These are phyloP conservation scores for Candida chauliodis DNA, from an alignment of 805 yeast genomes.

Conservation along the genomic window DNA sequence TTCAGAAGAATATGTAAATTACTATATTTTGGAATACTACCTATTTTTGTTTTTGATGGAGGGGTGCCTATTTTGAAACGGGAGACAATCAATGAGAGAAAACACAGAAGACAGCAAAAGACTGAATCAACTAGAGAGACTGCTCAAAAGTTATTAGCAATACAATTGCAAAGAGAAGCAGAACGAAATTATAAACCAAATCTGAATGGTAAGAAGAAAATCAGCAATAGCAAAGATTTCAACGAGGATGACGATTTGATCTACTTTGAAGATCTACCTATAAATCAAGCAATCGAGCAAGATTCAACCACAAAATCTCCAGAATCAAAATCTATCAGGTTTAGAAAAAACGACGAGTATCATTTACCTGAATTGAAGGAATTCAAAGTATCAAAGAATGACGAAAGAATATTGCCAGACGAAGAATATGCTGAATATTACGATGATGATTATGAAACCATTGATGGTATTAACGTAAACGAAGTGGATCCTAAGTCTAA, in stretches of 20 bases:
- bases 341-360: conserved; percentile 71
- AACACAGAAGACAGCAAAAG: conserved; percentile 70
- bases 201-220: conserved; percentile 3
- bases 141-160: conserved; percentile 76
- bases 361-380: conserved; percentile 72
- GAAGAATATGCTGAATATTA: conserved; percentile 66
- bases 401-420: conserved; percentile 70
- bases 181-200: conserved; percentile 16
- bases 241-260: conserved; percentile 13
- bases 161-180: conserved; percentile 65
- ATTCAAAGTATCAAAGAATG: conserved; percentile 51
- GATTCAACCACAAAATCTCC: conserved; percentile 4
- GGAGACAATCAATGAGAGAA: conserved; percentile 70
- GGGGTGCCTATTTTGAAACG: conserved; percentile 85
- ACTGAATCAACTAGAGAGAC: conserved; percentile 66
- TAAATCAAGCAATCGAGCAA: conserved; percentile 7
- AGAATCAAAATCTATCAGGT: conserved; percentile 17
- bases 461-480: conserved; percentile 68
- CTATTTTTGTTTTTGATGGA: conserved; percentile 93
- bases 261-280: conserved; percentile 18
- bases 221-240: conserved; percentile 3
- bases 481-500: conserved; percentile 79
- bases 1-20: conserved; percentile 90
- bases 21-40: conserved; percentile 79
- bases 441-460: conserved; percentile 47